Base-by-base conservation (phyloP, 257 asterid genomes). In the Solanum sejunctum region DNA sequence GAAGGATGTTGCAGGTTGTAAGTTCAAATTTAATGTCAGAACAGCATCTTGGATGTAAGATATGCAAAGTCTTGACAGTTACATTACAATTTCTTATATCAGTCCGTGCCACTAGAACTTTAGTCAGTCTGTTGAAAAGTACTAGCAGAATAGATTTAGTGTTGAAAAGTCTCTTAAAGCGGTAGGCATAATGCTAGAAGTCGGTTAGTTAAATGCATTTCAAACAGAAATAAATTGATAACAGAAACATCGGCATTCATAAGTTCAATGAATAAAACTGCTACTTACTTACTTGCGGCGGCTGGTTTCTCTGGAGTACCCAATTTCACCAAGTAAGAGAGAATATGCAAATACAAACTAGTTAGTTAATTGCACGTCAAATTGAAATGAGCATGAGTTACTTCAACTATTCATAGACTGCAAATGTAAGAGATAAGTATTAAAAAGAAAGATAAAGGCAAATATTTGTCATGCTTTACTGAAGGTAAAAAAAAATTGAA, bases 271-370 rank as follows among this genome's bases (percentile, higher is more conserved):
- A 80, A 47, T 39, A 57, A 69, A 80, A 71, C 47, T 54, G 63
- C 79, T 56, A 86, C 47, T 49, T 78, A 91, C 99, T 93, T 89
- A 95, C 99, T 89, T 69, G 97, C 80, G 73, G 93, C 95, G 77
- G 98, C 99, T 13, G 97, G 99, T 87, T 95, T 95, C 97, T 94
- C 99, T 95, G 90, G 85, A 83, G 85, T 80, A 84, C 84, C 87
- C 84, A 88, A 88, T 83, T 84, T 71, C 67, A 52, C 66, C 86
- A 89, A 88, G 88, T 85, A 88, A 85, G 77, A 80, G 49, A 85
- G 49, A 49, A 86, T 90, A 93, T 89, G 94, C 92, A 92, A 39
- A 86, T 87, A 89, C 78, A 87, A 54, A 77, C 85, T 60, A 1
- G 86, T 93, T 84, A 94, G 92, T 84, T 81, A 17, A 85, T 80